Evolutionary conservation across 1,284 basidiomycete genomes (phyloP).

Genomic region (Cryptococcus maquisensis): DNA sequence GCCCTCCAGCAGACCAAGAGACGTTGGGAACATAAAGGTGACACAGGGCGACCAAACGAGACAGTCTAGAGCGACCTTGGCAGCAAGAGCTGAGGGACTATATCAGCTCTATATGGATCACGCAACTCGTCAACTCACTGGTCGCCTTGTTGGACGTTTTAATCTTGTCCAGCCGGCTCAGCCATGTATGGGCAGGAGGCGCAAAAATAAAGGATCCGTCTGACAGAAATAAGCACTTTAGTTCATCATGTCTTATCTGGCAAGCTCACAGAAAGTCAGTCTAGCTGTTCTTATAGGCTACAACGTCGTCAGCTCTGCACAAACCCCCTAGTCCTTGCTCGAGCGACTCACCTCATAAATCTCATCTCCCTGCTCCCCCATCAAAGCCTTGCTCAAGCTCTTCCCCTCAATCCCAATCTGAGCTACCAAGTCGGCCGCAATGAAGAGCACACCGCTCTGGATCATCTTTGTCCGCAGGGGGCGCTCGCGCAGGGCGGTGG

Average conservation of each 20-base stretch:
- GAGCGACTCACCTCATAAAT: constrained; percentile 18
- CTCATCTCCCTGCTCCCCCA: constrained; percentile 11
- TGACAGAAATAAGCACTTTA: constrained; percentile 1
- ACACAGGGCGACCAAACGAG: constrained; percentile 40
- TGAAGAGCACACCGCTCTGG: constrained; percentile 66
- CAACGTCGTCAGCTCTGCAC: background rate
- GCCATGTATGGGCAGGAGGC: constrained; percentile 39
- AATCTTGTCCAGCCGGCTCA: constrained; percentile 25
- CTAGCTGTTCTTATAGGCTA: constrained; percentile 68
- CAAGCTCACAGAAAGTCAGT: constrained; percentile 59
- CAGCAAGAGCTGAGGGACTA: constrained; percentile 18
- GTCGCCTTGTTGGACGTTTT: constrained; percentile 22
- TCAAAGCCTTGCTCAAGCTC: constrained; percentile 42
- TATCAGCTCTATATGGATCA: background rate
- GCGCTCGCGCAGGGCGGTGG: constrained; percentile 15
- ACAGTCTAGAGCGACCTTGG: constrained; percentile 27
- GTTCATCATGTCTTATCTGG: constrained; percentile 9
- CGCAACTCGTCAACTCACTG: constrained; percentile 15
- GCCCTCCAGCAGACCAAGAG: constrained; percentile 43
- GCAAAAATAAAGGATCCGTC: constrained; percentile 35
- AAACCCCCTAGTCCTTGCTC: background rate
- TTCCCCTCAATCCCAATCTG: constrained; percentile 72
- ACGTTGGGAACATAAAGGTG: constrained; percentile 40
- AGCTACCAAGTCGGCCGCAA: constrained; percentile 71
- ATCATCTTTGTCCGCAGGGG: constrained; percentile 41